Base-by-base conservation (phyloP, 202 grass and related monocot genomes). In the Panicum virgatum region DNA sequence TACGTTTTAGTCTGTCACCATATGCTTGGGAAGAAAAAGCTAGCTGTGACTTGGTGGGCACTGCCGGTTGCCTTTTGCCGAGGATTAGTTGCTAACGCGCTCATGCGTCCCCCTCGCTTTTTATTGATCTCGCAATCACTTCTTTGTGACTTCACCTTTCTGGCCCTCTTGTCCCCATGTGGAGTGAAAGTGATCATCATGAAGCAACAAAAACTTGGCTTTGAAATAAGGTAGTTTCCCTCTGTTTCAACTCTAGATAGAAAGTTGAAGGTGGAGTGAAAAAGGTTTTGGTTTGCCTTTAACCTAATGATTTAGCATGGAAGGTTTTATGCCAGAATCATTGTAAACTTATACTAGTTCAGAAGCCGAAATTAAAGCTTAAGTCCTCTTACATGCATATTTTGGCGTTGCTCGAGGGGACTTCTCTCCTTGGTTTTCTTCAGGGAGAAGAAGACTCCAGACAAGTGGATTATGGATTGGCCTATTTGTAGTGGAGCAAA, bases 1-100 rank as follows among this genome's bases (percentile, higher is more conserved):
- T 57, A 74, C 25, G 69, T 88, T 88, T 80, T 61, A 80, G 68
- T 79, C 80, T 1, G 42, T 59, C 54, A 79, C 83, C 48, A 79
- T n/a, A n/a, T 50, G 75, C 74, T 42, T 9, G 40, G 46, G 58
- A 60, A 60, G 58, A 60, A 60, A 69, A 16, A 12, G 63, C 18
- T 12, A 27, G 77, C 53, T 25, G 27, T 86, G 80, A 69, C 59
- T 40, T 40, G 80, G 50, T 51, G 80, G 67, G n/a, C 68, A 48
- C 60, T 37, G 26, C 29, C 36, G 34, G 23, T 67, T 76, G 62
- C 76, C 69, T 86, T 76, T 76, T 62, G 39, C 51, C 3, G 20
- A 34, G 40, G 13, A 19, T 80, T 69, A 51, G 86, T 34, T 74
- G 75, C 29, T 77, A 57, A 79, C 56, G 27, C 57, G 48, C 5